phyloP scores from a whole-genome alignment of 306 rosid genomes.

The Quercus suber region DNA sequence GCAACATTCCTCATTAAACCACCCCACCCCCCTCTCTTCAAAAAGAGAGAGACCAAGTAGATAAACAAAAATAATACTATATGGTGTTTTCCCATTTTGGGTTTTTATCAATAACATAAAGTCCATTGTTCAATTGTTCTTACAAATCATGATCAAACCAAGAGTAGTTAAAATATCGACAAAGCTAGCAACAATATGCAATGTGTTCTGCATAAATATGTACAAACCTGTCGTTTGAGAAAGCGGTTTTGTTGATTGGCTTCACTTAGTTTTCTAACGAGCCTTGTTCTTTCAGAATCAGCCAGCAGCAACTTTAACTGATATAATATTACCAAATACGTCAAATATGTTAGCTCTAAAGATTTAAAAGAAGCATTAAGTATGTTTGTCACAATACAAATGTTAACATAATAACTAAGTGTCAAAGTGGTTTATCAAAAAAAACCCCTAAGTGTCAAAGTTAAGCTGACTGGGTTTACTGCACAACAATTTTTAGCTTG shows the following conservation, averaged over 20 bases:
- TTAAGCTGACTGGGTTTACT: background rate
- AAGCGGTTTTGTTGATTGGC: slow-evolving; percentile 90
- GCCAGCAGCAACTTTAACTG: slow-evolving; percentile 68
- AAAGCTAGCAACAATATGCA: slow-evolving; percentile 7
- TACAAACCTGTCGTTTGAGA: slow-evolving; percentile 86
- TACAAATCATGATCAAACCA: slow-evolving; percentile 11
- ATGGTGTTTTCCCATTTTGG: background rate
- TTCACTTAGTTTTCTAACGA: slow-evolving; percentile 78
- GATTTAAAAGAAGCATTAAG: background rate
- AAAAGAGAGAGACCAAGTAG: background rate
- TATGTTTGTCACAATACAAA: background rate
- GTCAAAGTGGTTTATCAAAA: too few species aligned
- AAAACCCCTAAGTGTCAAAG: background rate
- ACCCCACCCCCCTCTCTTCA: too few species aligned
- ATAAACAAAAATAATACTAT: background rate
- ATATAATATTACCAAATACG: background rate
- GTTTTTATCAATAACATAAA: background rate
- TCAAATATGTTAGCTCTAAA: slow-evolving; percentile 2
- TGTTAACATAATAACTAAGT: background rate
- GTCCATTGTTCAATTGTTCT: background rate
- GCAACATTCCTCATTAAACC: background rate
- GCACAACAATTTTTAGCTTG: background rate
- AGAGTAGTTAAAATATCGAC: background rate
- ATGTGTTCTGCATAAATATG: slow-evolving; percentile 7
- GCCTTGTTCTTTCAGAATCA: slow-evolving; percentile 66